These are phyloP conservation scores for Pyrus communis DNA, from an alignment of 306 rosid species.

Conservation along the genomic window DNA sequence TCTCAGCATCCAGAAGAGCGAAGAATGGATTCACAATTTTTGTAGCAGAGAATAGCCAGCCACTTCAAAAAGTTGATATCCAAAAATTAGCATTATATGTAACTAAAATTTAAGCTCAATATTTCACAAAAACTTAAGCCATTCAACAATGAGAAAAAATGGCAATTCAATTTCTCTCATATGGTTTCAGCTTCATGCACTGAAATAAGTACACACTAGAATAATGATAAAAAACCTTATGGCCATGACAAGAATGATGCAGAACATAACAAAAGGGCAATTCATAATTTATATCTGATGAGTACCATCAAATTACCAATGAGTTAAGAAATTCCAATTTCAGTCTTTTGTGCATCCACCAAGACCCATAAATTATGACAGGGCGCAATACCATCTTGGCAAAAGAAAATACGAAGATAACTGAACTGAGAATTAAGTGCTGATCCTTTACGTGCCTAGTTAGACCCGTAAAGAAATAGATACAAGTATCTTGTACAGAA, in stretches of 20 bases:
- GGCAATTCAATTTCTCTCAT: too few relatives aligned
- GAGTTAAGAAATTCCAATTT: too few relatives aligned
- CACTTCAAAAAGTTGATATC: constrained; percentile 48
- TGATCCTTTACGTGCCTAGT: background rate
- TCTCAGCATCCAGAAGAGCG: constrained; percentile 84
- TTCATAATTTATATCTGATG: background rate
- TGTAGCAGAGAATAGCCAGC: constrained; percentile 93
- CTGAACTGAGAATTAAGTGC: background rate
- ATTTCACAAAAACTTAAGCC: constrained; percentile 1
- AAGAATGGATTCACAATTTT: constrained; percentile 88
- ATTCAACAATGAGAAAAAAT: background rate
- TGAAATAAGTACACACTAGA: background rate
- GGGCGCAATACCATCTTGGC: background rate
- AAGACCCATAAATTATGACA: too few relatives aligned
- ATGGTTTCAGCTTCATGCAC: background rate
- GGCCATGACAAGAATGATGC: background rate
- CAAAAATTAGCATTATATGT: constrained; percentile 21
- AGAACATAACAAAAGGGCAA: background rate
- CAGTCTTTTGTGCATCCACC: too few relatives aligned
- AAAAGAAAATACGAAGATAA: background rate
- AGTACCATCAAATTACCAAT: too few relatives aligned
- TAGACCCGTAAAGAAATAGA: background rate
- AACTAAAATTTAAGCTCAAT: constrained; percentile 7
- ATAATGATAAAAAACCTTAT: background rate
- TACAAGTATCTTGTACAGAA: background rate